phyloP scores from a whole-genome alignment of 2,329 filamentous ascomycete species.

The Phaeosphaeria sp. region DNA sequence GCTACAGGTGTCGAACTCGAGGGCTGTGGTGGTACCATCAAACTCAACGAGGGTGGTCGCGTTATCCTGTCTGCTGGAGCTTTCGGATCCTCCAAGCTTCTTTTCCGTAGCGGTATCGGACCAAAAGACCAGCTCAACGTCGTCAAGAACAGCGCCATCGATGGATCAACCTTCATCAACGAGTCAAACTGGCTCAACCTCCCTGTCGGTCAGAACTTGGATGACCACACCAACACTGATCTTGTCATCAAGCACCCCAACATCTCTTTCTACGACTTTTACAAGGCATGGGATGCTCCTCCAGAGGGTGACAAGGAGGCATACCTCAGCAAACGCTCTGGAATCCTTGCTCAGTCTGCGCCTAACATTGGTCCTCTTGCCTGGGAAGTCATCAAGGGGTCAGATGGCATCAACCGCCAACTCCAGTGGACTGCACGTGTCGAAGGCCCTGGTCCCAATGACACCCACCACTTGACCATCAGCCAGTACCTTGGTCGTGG shows the following conservation, averaged over 20 bases:
- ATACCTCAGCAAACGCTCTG: constrained; percentile 58
- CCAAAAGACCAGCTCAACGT: constrained; percentile 58
- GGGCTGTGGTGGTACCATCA: constrained; percentile 65
- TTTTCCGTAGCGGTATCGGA: constrained; percentile 74
- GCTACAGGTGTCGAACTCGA: constrained; percentile 74
- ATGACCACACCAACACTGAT: constrained; percentile 65
- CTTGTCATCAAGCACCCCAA: constrained; percentile 60
- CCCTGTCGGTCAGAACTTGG: constrained; percentile 59
- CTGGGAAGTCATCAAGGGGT: constrained; percentile 64
- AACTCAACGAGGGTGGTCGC: constrained; percentile 66
- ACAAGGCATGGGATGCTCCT: constrained; percentile 62
- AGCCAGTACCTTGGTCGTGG: constrained; percentile 69
- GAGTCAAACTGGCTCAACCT: constrained; percentile 58
- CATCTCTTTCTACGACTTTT: constrained; percentile 70
- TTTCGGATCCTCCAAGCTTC: constrained; percentile 73
- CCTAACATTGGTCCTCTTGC: constrained; percentile 70
- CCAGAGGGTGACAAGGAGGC: constrained; percentile 48
- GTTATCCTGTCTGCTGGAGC: constrained; percentile 73
- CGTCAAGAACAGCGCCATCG: constrained; percentile 52
- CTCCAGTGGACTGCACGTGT: constrained; percentile 72
- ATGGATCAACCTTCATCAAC: constrained; percentile 53
- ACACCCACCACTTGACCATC: constrained; percentile 51
- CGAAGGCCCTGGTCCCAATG: constrained; percentile 58
- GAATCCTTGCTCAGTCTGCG: constrained; percentile 69
- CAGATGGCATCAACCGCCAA: constrained; percentile 67